Conservation (phyloP, 2,329 filamentous ascomycete genomes). For the Aspergillus costaricaensis region DNA sequence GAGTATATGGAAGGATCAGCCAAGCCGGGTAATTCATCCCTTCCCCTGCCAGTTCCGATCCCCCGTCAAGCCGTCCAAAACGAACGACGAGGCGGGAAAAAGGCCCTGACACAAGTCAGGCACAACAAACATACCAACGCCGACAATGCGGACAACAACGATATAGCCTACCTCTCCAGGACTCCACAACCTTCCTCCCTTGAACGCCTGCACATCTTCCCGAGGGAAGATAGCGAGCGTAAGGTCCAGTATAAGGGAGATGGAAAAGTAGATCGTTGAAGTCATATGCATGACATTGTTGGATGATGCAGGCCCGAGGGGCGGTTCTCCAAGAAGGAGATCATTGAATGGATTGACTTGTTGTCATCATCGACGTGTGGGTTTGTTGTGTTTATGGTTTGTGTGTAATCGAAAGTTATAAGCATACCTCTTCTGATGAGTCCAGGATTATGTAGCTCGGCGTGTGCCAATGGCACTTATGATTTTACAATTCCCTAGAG, state of each 20-base stretch:
- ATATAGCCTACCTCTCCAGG: slow-evolving; percentile 28
- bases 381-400: slow-evolving; percentile 8
- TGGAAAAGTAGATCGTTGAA: slow-evolving; percentile 31
- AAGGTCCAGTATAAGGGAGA: slow-evolving; percentile 51
- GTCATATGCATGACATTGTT: slow-evolving; percentile 20
- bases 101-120: slow-evolving; percentile 40
- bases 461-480: background rate
- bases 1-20: slow-evolving; percentile 30
- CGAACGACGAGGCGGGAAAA: slow-evolving; percentile 34
- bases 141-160: slow-evolving; percentile 25
- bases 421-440: slow-evolving; percentile 26
- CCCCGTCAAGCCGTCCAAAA: slow-evolving; percentile 39
- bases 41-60: slow-evolving; percentile 40
- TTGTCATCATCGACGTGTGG: slow-evolving; percentile 55
- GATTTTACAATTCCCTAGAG: slow-evolving; percentile 5
- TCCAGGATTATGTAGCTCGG: background rate
- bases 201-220: slow-evolving; percentile 10
- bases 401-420: slow-evolving; percentile 16
- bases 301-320: slow-evolving; percentile 34
- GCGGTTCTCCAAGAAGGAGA: slow-evolving; percentile 42
- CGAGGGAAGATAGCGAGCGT: slow-evolving; percentile 19
- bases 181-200: slow-evolving; percentile 51
- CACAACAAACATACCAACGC: slow-evolving; percentile 27
- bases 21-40: slow-evolving; percentile 48
- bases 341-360: slow-evolving; percentile 66